Evolutionary conservation across 805 yeast species (phyloP), one percentile per base, ranked within the genome.

Genomic region (Yamadazyma nakazawae): DNA sequence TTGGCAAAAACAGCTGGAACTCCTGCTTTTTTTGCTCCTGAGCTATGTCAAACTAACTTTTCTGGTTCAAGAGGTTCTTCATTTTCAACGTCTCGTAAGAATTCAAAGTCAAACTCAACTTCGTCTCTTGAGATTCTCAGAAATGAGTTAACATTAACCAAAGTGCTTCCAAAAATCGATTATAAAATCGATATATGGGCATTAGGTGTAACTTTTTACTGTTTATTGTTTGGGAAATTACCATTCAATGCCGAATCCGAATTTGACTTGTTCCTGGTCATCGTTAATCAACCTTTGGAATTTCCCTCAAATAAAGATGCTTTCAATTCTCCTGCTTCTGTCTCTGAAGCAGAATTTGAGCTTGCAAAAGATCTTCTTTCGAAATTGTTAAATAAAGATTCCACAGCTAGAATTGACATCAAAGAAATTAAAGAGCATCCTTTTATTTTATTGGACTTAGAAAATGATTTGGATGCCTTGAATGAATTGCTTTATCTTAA

Each of bases 141-240:
- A 32, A 62, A 59, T 44, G 59, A 58, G 25, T 45, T 55, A 5
- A 46, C 56, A 12, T 45, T 48, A 3, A 50, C 60, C 5, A 59
- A 59, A 41, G 40, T 60, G 11, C 31, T 57, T 26, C 79, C 82
- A 4, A 79, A 74, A 45, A 85, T 92, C 36, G 84, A 88, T 44
- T 75, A 83, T 60, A 89, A 87, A 63, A 87, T 94, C 46, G 99
- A 94, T 67, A 85, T 92, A n/a, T 94, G 99, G 99, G 96, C 99
- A 0, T 66, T 90, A 17, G 99, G 99, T 10, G 90, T 92, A 5
- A 91, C 98, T 0, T 68, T 94, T 14, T 94, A 82, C 64, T 91
- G 97, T 61, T 68, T 94, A 34, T 61, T 92, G 12, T 92, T 88
- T 67, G 99, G 99, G 10, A 75, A 77, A 52, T 78, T 94, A 37